phyloP scores from a whole-genome alignment of 345 rosid species.

The Hibiscus tridactylites region DNA sequence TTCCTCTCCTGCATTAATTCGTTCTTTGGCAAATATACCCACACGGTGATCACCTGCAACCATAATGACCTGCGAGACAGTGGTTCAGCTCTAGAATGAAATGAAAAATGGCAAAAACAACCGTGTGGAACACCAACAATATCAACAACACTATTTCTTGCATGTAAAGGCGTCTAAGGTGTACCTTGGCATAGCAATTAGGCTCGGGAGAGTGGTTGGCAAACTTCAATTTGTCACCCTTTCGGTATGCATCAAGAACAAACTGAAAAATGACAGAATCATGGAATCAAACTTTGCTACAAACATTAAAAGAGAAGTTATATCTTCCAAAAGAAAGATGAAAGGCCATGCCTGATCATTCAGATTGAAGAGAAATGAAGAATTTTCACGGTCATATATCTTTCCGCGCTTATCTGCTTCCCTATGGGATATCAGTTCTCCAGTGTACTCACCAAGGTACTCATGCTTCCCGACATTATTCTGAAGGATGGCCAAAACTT shows the following conservation, averaged over 20 bases:
- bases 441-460: constrained; percentile 97
- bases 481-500: constrained; percentile 30
- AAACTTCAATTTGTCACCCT: constrained; percentile 94
- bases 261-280: constrained; percentile 47
- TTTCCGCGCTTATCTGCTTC: constrained; percentile 99
- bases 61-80: constrained; percentile 68
- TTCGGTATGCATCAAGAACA: constrained; percentile 95
- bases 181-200: constrained; percentile 94
- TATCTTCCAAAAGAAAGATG: neutral
- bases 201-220: constrained; percentile 99
- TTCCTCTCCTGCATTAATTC: constrained; percentile 85
- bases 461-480: constrained; percentile 93
- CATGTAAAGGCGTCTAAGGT: neutral
- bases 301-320: neutral
- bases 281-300: neutral
- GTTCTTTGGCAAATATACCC: constrained; percentile 92
- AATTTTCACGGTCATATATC: constrained; percentile 97
- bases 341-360: constrained; percentile 75
- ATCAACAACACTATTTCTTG: neutral
- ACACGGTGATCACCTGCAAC: constrained; percentile 96
- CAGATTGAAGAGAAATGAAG: constrained; percentile 93
- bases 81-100: neutral
- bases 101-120: neutral
- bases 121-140: neutral
- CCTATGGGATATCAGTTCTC: constrained; percentile 93